Base-by-base conservation (phyloP, 2,329 filamentous ascomycete genomes). In the Fusarium sp. region DNA sequence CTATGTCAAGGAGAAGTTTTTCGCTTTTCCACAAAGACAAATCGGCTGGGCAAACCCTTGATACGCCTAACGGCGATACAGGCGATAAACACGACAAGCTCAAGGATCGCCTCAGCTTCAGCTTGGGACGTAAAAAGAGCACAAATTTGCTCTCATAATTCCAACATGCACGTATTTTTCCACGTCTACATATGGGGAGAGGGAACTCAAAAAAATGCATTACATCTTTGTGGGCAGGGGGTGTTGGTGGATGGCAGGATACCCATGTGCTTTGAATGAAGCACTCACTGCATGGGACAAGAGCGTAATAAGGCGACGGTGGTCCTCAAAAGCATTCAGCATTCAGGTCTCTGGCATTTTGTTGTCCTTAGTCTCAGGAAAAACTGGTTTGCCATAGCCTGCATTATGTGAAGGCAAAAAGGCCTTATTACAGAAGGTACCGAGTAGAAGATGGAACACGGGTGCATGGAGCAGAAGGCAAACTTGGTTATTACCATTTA, bases 1-100 rank as follows among this genome's bases (percentile, higher is more conserved):
- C 93, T 71, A 88, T 97, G 84, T 89, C 93, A 54, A 90, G 91
- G 71, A 94, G 92, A 81, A 92, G 93, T 74, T 91, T 93, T 77
- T 89, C 88, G 36, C 92, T 93, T 78, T 83, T 91, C 45, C 76
- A 86, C 75, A 90, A 89, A 69, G 86, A 89, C 69, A 86, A 83
- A 79, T 75, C 70, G 73, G 77, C 68, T 30, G 75, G 75, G 30
- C 78, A 75, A 26, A 74, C 78, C 38, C 41, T 71, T n/a, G 61
- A 66, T 30, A 59, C 68, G 48, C 48, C 72, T 39, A 78, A 76
- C 42, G 68, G 73, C 51, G 75, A 76, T 38, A 18, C 67, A n/a
- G 36, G 62, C 56, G 76, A 77, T 35, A 88, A 88, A 79, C 84
- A 84, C 60, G 82, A 86, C n/a, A 87, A 85, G 77, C 80, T 85